Conservation (phyloP, 2,329 filamentous ascomycete species). For the Colletotrichum sojae region DNA sequence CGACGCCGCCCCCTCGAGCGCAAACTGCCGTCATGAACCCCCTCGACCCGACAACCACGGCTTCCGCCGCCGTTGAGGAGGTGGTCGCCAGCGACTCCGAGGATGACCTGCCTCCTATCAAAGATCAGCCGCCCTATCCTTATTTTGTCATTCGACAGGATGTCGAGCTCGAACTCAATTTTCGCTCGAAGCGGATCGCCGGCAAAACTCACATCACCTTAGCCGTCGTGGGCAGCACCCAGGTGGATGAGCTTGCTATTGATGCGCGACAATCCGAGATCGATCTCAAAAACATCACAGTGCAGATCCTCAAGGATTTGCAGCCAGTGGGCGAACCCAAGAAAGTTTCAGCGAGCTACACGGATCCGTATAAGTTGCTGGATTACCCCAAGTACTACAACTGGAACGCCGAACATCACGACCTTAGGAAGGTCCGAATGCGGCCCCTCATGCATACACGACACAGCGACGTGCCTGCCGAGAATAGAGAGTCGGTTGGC, state of each 20-base stretch:
- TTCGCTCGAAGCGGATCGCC: conserved; percentile 79
- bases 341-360: conserved; percentile 61
- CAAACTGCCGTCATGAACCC: conserved; percentile 38
- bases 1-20: conserved; percentile 27
- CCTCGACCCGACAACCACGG: conserved; percentile 28
- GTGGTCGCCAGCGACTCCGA: conserved; percentile 43
- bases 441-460: conserved; percentile 66
- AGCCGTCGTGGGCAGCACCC: conserved; percentile 68
- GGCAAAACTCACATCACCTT: conserved; percentile 88
- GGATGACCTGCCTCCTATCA: conserved; percentile 50
- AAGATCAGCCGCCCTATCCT: conserved; percentile 55
- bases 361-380: conserved; percentile 78
- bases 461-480: conserved; percentile 67
- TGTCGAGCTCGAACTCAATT: conserved; percentile 91
- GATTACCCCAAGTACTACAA: conserved; percentile 72
- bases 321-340: conserved; percentile 43
- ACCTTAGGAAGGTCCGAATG: conserved; percentile 78
- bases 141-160: conserved; percentile 83
- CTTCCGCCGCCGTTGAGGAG: conserved; percentile 33
- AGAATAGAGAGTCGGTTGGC: conserved; percentile 68
- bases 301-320: conserved; percentile 57
- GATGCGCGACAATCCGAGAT: conserved; percentile 76
- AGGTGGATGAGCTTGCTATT: conserved; percentile 70
- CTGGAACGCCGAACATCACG: conserved; percentile 81
- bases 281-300: conserved; percentile 66